Percentiles rank a stretch among this genome's conserved stretches.
Evolutionary conservation across 257 asterid species (phyloP).

Genomic region (Solanum lycopersicoides): DNA sequence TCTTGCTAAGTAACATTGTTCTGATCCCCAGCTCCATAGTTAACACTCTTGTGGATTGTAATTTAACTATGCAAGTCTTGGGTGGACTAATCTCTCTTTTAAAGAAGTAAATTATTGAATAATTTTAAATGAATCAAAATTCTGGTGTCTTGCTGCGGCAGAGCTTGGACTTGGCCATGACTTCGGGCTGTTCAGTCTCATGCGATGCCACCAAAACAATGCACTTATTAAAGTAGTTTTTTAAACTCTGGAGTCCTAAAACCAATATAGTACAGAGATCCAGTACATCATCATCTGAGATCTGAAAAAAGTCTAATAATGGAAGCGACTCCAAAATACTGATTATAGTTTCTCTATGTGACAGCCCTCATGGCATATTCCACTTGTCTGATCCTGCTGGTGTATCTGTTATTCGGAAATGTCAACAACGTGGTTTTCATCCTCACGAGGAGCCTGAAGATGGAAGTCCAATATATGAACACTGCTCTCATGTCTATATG

Average conservation of each 20-base stretch:
- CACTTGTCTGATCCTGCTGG: constrained; percentile 95
- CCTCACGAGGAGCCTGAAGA: constrained; percentile 95
- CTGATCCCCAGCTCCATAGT: background rate
- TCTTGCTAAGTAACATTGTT: background rate
- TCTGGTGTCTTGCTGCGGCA: background rate
- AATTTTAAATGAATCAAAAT: background rate
- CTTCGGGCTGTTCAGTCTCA: background rate
- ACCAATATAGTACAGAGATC: background rate
- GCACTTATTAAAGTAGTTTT: background rate
- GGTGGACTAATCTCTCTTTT: background rate
- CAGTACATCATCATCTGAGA: background rate
- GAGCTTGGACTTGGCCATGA: background rate
- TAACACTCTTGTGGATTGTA: background rate
- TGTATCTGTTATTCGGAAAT: constrained; percentile 56
- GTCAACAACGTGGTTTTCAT: constrained; percentile 90
- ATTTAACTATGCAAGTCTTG: background rate
- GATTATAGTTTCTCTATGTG: background rate
- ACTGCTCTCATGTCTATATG: constrained; percentile 85
- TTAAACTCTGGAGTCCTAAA: background rate
- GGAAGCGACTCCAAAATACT: background rate
- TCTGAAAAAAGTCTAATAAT: background rate
- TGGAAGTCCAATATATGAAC: constrained; percentile 83
- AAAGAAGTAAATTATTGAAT: background rate
- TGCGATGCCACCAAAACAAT: background rate
- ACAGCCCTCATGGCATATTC: constrained; percentile 94